Evolutionary conservation across 345 rosid genomes (phyloP), one percentile per base, ranked within the genome.

Genomic region (Microcos paniculata): DNA sequence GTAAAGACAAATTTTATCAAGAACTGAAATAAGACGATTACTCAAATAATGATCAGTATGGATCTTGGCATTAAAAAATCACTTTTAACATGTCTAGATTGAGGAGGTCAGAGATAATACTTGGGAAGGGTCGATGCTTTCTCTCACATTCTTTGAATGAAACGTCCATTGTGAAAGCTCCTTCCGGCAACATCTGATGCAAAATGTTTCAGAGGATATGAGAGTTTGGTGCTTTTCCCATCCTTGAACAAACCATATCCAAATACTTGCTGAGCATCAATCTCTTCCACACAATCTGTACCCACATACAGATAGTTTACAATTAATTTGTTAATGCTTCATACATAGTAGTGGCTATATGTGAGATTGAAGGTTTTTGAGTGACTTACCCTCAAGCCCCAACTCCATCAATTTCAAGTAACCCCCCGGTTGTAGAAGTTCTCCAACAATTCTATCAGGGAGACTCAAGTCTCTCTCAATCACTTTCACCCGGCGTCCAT

Each of bases 231-330:
- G 45, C 45, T 42, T 42, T 42, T 42, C 45, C 45, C 45, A 42
- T 42, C 45, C 45, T 42, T 42, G 11, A 42, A 42, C 45, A 42
- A 9, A 6, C 9, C 45, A 42, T 42, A 42, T 42, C 45, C 45
- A 42, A 42, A 42, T 10, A 42, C 45, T 7, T 9, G 45, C 45
- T 6, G 45, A 42, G 45, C 45, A 6, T 85, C 90, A 73, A 85
- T 89, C 73, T 79, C 73, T 72, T 87, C 85, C 77, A 87, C 86
- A 30, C 90, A 87, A 81, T 87, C 90, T 86, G 77, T 62, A 79
- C 30, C 3, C 19, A 42, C 11, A 42, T 42, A 14, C 55, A 51
- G 2, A 51, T 14, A 14, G 4, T 12, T 19, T 19, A 51, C 21
- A 51, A 7, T n/a, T 35, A 35, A 35, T 4, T 35, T 35, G 3